Conservation (phyloP, 2,329 filamentous ascomycete genomes). For the Fusarium anguioides region DNA sequence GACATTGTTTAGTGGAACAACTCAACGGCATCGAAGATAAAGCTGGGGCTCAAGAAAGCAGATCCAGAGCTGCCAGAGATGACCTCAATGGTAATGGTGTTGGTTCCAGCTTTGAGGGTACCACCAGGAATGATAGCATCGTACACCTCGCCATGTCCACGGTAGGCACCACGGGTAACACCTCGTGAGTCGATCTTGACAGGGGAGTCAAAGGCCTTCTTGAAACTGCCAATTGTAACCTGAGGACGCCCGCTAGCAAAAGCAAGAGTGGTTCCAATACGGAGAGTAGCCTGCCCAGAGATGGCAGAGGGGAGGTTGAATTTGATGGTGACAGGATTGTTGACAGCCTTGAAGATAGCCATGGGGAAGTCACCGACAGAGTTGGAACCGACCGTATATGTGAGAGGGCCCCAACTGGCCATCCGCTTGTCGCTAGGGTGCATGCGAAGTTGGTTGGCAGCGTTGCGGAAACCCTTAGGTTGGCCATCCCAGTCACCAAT, state of each 20-base stretch:
- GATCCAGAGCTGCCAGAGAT: constrained; percentile 68
- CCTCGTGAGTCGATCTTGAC: constrained; percentile 73
- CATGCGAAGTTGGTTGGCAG: constrained; percentile 74
- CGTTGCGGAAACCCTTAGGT: constrained; percentile 73
- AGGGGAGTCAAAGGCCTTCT: constrained; percentile 60
- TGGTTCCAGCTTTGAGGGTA: constrained; percentile 67
- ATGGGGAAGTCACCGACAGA: constrained; percentile 68
- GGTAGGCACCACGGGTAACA: constrained; percentile 73
- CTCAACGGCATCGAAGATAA: constrained; percentile 49
- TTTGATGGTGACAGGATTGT: constrained; percentile 69
- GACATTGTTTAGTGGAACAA: constrained; percentile 35
- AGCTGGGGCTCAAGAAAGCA: constrained; percentile 68
- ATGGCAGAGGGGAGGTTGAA: constrained; percentile 65
- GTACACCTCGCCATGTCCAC: constrained; percentile 73
- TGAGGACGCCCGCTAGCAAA: constrained; percentile 70
- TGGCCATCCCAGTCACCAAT: constrained; percentile 75
- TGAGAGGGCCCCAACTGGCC: constrained; percentile 68
- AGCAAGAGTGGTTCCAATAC: constrained; percentile 72
- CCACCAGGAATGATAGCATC: constrained; percentile 69
- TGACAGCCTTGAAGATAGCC: constrained; percentile 71
- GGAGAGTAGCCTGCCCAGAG: constrained; percentile 64
- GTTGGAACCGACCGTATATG: constrained; percentile 70
- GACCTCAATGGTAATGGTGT: constrained; percentile 71
- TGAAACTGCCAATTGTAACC: constrained; percentile 66
- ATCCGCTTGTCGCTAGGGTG: constrained; percentile 75